Conservation (phyloP, 2,329 filamentous ascomycete genomes). For the Nothophoma quercina region DNA sequence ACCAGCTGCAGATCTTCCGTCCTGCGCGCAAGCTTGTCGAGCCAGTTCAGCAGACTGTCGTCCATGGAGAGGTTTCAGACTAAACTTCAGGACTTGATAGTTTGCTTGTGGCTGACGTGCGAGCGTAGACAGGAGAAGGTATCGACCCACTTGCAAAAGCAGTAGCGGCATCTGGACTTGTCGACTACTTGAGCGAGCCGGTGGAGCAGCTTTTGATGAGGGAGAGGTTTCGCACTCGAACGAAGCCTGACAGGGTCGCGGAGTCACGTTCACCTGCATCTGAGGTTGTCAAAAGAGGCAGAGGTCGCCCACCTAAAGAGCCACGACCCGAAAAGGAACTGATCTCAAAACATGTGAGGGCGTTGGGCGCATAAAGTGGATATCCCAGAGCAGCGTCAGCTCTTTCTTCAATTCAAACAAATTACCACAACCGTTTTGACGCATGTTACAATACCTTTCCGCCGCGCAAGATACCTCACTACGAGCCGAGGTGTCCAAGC, state of each 20-base stretch:
- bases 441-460: too few species aligned
- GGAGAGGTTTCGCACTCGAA: background rate
- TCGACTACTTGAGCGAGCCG: too few species aligned
- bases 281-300: background rate
- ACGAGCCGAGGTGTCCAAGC: conserved; percentile 24
- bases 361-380: conserved; percentile 19
- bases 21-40: conserved; percentile 49
- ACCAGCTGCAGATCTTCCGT: conserved; percentile 85
- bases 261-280: background rate
- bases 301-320: background rate
- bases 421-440: background rate
- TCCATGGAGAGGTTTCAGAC: conserved; percentile 50
- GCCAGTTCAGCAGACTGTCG: conserved; percentile 44
- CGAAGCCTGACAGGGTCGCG: too few species aligned
- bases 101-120: conserved; percentile 7
- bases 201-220: background rate
- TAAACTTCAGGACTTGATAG: conserved; percentile 22
- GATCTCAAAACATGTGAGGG: background rate
- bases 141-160: background rate
- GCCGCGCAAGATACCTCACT: too few species aligned
- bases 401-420: conserved; percentile 1
- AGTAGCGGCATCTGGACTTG: background rate
- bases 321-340: background rate
- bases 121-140: background rate
- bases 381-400: conserved; percentile 17